A percentile compares a stretch with the other conserved stretches of the same genome.
These are phyloP conservation scores for Pseudomonodictys pantanalensis DNA, from an alignment of 495 filamentous ascomycete species.

Conservation along the genomic window DNA sequence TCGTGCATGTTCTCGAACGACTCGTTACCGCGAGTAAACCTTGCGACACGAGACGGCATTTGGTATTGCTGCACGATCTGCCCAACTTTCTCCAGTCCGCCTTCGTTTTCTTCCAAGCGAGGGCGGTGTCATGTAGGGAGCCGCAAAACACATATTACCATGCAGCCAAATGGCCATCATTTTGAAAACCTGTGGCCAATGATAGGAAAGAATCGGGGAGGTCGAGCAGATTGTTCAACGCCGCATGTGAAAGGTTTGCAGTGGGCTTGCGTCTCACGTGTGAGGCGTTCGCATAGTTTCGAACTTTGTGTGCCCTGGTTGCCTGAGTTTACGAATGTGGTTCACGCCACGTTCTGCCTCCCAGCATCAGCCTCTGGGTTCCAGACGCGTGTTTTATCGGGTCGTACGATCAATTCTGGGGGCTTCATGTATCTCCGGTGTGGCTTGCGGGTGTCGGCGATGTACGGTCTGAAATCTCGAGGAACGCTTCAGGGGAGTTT, in stretches of 20 bases:
- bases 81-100: background rate
- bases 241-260: slow-evolving; percentile 10
- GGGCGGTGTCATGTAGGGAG: slow-evolving; percentile 11
- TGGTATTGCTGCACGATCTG: too few species aligned
- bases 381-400: too few species aligned
- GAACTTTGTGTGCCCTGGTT: too few species aligned
- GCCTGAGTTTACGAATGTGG: too few species aligned
- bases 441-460: too few species aligned
- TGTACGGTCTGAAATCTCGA: too few species aligned
- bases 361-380: too few species aligned
- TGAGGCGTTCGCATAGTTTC: slow-evolving; percentile 16
- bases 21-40: background rate
- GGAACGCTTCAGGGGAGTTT: too few species aligned
- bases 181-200: slow-evolving; percentile 10
- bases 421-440: too few species aligned
- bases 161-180: background rate
- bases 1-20: background rate
- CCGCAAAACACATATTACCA: slow-evolving; percentile 19
- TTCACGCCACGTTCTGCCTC: too few species aligned
- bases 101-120: slow-evolving; percentile 6
- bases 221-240: slow-evolving; percentile 3
- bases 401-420: too few species aligned
- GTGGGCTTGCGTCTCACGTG: background rate
- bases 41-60: background rate
- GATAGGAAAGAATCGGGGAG: background rate